A percentile compares a stretch with the other conserved stretches of the same genome.
These are phyloP conservation scores for Cajanus cajan DNA, from an alignment of 306 rosid genomes.

Conservation along the genomic window DNA sequence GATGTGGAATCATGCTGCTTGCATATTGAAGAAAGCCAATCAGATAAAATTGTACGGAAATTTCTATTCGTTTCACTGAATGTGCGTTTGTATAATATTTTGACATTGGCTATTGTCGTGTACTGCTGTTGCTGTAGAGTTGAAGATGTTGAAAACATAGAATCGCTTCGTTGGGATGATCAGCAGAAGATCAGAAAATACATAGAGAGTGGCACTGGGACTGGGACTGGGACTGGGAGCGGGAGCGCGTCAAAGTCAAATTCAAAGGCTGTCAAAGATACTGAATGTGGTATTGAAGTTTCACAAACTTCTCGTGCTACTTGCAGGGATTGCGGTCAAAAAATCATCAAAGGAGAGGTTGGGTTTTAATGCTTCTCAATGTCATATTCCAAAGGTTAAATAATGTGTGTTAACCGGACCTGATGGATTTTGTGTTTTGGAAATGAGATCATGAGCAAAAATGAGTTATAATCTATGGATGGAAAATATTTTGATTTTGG, in stretches of 20 bases:
- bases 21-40: slow-evolving; percentile 77
- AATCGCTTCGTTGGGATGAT: slow-evolving; percentile 90
- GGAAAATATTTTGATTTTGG: slow-evolving; percentile 6
- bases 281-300: slow-evolving; percentile 62
- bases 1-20: slow-evolving; percentile 94
- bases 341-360: slow-evolving; percentile 87
- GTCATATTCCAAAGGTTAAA: background rate
- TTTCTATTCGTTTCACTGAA: slow-evolving; percentile 17
- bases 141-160: slow-evolving; percentile 90
- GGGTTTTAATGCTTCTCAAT: slow-evolving; percentile 13
- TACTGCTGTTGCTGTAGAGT: slow-evolving; percentile 40
- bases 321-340: slow-evolving; percentile 70
- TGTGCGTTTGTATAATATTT: slow-evolving; percentile 6
- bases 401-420: background rate
- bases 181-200: slow-evolving; percentile 82
- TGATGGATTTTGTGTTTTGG: background rate
- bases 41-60: slow-evolving; percentile 81
- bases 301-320: slow-evolving; percentile 82
- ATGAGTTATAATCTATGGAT: background rate
- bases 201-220: slow-evolving; percentile 49
- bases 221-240: background rate
- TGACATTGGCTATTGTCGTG: background rate
- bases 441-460: slow-evolving; percentile 8
- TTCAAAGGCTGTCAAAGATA: slow-evolving; percentile 28
- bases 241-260: background rate